Evolutionary conservation across 108 stramenopile species (phyloP).

Genomic region (Bacterosira constricta): DNA sequence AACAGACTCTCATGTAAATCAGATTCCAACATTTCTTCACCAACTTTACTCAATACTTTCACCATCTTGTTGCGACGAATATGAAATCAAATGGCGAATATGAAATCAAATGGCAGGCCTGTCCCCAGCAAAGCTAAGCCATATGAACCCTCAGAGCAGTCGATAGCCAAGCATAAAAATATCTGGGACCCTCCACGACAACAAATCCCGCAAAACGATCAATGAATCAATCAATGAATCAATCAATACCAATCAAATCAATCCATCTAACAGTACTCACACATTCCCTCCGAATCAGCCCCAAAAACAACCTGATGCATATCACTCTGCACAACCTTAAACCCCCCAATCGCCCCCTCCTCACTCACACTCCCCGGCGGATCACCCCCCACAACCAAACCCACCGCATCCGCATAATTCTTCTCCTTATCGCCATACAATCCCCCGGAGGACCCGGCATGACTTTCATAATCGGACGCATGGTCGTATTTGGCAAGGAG

Average conservation of each 20-base stretch:
- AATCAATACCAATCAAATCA: neutral
- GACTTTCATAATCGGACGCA: constrained; percentile 73
- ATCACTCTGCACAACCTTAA: constrained; percentile 89
- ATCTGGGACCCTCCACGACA: no score
- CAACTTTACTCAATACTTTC: no score
- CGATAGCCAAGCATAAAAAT: no score
- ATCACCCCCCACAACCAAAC: constrained; percentile 74
- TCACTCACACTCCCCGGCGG: constrained; percentile 70
- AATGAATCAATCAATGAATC: neutral
- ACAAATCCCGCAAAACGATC: no score
- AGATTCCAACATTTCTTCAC: no score
- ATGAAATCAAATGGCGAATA: no score
- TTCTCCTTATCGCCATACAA: constrained; percentile 75
- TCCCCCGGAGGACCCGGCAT: constrained; percentile 46
- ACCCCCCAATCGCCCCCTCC: constrained; percentile 75
- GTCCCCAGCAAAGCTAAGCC: no score
- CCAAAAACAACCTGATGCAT: constrained; percentile 89
- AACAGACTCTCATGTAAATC: no score
- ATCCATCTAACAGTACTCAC: constrained; percentile 70
- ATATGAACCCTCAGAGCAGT: no score
- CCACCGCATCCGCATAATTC: constrained; percentile 80
- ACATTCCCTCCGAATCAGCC: constrained; percentile 81
- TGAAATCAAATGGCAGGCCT: no score
- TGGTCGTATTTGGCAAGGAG: constrained; percentile 89
- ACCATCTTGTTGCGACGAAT: no score